Percentiles rank a stretch among this genome's conserved stretches.
Conservation (phyloP, 352 stramenopile genomes). For the Aphanomyces cochlioides region DNA sequence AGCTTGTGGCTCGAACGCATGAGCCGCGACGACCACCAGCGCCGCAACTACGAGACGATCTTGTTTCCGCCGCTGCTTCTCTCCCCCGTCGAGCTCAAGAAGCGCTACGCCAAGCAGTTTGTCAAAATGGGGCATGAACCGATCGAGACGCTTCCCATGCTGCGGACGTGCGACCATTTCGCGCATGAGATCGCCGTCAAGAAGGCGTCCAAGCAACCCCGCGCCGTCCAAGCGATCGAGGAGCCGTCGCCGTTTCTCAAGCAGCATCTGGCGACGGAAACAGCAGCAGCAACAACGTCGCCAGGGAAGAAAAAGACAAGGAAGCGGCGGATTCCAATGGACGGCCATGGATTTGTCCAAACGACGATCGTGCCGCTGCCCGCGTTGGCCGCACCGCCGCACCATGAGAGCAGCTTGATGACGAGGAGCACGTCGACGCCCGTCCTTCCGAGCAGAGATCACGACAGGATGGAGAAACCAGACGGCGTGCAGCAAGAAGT, state of each 20-base stretch:
- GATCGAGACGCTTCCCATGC: constrained; percentile 27
- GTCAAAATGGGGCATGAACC: constrained; percentile 22
- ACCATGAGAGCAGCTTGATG: constrained; percentile 27
- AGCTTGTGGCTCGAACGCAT: constrained; percentile 5
- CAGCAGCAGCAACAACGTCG: not conserved
- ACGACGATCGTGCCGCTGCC: not conserved
- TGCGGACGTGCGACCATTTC: constrained; percentile 40
- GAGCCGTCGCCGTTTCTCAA: constrained; percentile 45
- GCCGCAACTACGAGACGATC: constrained; percentile 27
- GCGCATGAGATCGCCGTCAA: constrained; percentile 45
- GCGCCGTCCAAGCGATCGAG: constrained; percentile 32
- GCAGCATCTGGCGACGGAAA: constrained; percentile 32
- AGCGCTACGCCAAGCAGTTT: constrained; percentile 9
- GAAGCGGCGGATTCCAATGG: not conserved
- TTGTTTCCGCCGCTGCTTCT: constrained; percentile 36
- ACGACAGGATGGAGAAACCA: not conserved
- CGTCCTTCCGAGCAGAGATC: not conserved
- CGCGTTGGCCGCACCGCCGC: not conserved
- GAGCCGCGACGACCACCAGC: constrained; percentile 7
- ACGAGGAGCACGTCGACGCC: constrained; percentile 3
- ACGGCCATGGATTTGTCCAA: too few species aligned
- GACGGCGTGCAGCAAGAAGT: not conserved
- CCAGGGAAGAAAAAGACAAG: constrained; percentile 8
- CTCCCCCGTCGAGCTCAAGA: constrained; percentile 33
- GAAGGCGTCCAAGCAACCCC: constrained; percentile 14